Conservation (phyloP, 768 basidiomycete genomes). For the Nidula microcarpa region DNA sequence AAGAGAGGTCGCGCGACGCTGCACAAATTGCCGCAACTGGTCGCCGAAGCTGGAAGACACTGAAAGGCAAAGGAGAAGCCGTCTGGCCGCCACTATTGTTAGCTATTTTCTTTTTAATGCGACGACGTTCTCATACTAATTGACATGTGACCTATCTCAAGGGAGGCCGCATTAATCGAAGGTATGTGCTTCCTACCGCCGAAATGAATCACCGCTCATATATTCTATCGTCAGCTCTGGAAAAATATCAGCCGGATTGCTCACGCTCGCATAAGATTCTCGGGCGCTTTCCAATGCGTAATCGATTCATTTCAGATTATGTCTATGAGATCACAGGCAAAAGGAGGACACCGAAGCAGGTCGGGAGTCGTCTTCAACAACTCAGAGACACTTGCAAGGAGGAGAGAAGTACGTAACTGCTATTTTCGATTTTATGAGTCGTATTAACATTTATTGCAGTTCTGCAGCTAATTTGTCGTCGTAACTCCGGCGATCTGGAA, state of each 20-base stretch:
- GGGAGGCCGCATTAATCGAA: conserved; percentile 68
- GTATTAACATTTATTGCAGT: conserved; percentile 11
- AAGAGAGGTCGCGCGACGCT: conserved; percentile 43
- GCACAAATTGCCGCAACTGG: conserved; percentile 59
- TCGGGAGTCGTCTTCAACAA: conserved; percentile 76
- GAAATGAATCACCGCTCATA: conserved; percentile 1
- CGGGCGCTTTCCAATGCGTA: conserved; percentile 73
- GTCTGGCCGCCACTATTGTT: conserved; percentile 61
- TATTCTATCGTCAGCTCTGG: conserved; percentile 40
- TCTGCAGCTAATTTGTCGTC: conserved; percentile 24
- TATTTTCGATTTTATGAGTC: background rate
- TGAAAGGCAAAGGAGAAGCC: conserved; percentile 64
- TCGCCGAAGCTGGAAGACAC: conserved; percentile 71
- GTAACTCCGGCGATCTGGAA: conserved; percentile 7
- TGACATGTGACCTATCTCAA: conserved; percentile 1
- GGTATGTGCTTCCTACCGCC: conserved; percentile 31
- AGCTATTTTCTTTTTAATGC: background rate
- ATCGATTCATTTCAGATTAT: conserved; percentile 75
- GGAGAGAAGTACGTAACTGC: conserved; percentile 21
- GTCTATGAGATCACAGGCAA: conserved; percentile 65
- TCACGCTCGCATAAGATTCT: conserved; percentile 59
- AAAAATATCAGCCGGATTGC: conserved; percentile 62
- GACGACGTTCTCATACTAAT: background rate
- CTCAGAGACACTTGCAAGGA: conserved; percentile 67
- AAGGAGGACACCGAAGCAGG: conserved; percentile 70